Evolutionary conservation across 140 eudicot genomes (phyloP), one percentile per base, ranked within the genome.

Genomic region (Bidens hawaiensis): DNA sequence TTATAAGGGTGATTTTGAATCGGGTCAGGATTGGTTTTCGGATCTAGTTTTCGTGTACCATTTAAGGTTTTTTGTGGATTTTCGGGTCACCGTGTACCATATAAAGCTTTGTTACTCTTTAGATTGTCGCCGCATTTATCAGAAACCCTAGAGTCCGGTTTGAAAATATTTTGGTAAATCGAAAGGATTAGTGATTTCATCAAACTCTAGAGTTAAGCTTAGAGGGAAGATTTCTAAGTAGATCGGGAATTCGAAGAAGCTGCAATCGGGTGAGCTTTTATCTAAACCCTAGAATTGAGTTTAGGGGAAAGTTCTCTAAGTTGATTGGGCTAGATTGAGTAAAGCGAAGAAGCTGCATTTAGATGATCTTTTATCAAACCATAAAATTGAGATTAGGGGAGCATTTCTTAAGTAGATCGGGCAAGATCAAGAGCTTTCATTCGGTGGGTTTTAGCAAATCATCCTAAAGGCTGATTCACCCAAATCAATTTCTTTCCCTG

Each of bases 51-150:
- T n/a, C n/a, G n/a, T n/a, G n/a, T n/a, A n/a, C n/a, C n/a, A n/a
- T n/a, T n/a, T n/a, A 19, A 6, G 9, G 55, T 19, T 5, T 48
- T 48, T 48, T 21, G n/a, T 48, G 13, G 17, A 21, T 50, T 50
- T 50, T 21, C 31, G 25, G 73, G 47, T 68, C 42, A 26, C 14
- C 3, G n/a, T 40, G 54, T 40, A 24, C 41, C 18, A 55, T 67
- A 68, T 12, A 38, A 38, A 38, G 45, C 19, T 45, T 22, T 24
- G 46, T 12, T 46, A 45, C 50, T 57, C 60, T 9, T 27, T 57
- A 28, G 30, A 6, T 33, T 9, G n/a, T n/a, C n/a, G n/a, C n/a
- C n/a, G n/a, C n/a, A n/a, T n/a, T n/a, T n/a, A n/a, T n/a, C n/a
- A n/a, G n/a, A n/a, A n/a, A n/a, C n/a, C n/a, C n/a, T n/a, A n/a